Evolutionary conservation across 345 rosid species (phyloP).

Genomic region (Eucalyptus marginata): DNA sequence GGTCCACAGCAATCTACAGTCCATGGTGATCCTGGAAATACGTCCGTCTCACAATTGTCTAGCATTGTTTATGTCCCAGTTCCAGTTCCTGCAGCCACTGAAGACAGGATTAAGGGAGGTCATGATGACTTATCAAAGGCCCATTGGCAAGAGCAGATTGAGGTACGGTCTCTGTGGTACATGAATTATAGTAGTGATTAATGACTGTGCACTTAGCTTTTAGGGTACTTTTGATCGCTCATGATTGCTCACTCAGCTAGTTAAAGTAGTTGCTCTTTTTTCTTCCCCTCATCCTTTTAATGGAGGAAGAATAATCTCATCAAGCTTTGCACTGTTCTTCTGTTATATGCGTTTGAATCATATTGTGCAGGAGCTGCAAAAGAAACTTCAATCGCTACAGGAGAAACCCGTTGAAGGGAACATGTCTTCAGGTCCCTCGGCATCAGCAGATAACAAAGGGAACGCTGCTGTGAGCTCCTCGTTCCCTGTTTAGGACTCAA

Average conservation of each 20-base stretch:
- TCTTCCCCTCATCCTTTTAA: not conserved
- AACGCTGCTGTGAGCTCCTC: constrained; percentile 8
- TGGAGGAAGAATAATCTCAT: not conserved
- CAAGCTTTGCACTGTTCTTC: not conserved
- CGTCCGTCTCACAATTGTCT: constrained; percentile 14
- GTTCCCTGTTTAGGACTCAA: not conserved
- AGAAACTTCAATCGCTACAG: constrained; percentile 15
- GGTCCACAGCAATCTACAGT: constrained; percentile 12
- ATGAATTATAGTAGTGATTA: not conserved
- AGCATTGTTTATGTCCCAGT: constrained; percentile 25
- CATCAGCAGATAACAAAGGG: constrained; percentile 23
- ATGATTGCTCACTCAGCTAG: not conserved
- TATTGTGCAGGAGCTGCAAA: constrained; percentile 18
- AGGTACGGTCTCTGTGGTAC: constrained; percentile 24
- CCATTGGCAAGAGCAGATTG: constrained; percentile 43
- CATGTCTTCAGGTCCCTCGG: not conserved
- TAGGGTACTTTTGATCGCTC: not conserved
- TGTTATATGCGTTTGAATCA: not conserved
- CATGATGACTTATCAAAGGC: not conserved
- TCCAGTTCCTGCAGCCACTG: constrained; percentile 9
- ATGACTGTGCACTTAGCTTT: not conserved
- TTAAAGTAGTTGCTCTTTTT: not conserved
- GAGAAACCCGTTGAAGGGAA: not conserved
- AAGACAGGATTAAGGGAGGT: constrained; percentile 2
- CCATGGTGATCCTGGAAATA: constrained; percentile 16